Evolutionary conservation across 169 alveolate species (phyloP).

Genomic region (Theileria annulata): DNA sequence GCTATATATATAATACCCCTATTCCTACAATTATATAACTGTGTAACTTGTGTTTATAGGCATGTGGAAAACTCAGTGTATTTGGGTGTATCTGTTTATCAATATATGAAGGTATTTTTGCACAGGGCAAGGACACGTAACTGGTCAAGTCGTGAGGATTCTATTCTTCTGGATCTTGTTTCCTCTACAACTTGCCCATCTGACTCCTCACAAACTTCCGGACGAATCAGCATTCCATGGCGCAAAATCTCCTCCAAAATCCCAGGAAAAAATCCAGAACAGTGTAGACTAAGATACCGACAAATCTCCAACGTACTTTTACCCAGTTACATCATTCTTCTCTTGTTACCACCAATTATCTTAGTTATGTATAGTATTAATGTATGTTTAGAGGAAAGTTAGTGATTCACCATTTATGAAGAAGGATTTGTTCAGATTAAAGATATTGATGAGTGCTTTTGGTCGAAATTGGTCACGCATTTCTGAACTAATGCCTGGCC

Average conservation of each 20-base stretch:
- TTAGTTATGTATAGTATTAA: neutral
- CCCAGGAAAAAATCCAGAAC: conserved; percentile 56
- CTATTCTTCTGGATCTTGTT: conserved; percentile 31
- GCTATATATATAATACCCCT: neutral
- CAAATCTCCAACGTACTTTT: conserved; percentile 16
- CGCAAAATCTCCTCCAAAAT: conserved; percentile 34
- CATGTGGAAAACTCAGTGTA: conserved; percentile 27
- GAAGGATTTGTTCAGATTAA: conserved; percentile 30
- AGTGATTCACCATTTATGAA: conserved; percentile 29
- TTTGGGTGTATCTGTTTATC: conserved; percentile 57
- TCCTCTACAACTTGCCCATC: neutral
- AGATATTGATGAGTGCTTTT: conserved; percentile 39
- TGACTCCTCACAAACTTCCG: conserved; percentile 5
- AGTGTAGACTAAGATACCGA: conserved; percentile 63
- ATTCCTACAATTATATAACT: neutral
- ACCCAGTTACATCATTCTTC: neutral
- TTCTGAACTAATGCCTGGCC: conserved; percentile 45
- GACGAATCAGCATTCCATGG: conserved; percentile 29
- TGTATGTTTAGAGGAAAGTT: conserved; percentile 10
- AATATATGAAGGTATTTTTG: conserved; percentile 29
- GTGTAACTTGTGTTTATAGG: too few species aligned
- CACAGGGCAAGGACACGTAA: conserved; percentile 10
- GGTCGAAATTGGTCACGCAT: conserved; percentile 58
- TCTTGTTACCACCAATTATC: too few species aligned
- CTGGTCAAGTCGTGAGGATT: conserved; percentile 48